These are phyloP conservation scores for Claviceps sp. DNA, from an alignment of 2,329 filamentous ascomycete genomes.

Conservation along the genomic window DNA sequence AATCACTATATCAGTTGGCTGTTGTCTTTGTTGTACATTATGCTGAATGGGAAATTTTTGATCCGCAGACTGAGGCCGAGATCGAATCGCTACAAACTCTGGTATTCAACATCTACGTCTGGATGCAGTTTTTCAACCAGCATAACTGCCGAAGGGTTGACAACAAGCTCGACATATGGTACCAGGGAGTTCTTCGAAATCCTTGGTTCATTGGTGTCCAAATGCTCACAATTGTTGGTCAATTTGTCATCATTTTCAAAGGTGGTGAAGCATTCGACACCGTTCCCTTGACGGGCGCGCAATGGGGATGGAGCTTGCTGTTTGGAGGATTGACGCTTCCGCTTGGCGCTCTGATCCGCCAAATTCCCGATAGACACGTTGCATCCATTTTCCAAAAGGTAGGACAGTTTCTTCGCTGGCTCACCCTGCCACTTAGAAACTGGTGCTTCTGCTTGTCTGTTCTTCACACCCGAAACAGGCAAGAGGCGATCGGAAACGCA, in stretches of 20 bases:
- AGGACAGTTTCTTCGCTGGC: conserved; percentile 8
- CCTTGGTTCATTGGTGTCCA: conserved; percentile 63
- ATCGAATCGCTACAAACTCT: conserved; percentile 41
- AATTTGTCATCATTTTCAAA: conserved; percentile 59
- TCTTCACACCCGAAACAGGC: conserved; percentile 11
- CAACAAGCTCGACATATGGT: conserved; percentile 66
- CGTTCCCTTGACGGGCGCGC: conserved; percentile 42
- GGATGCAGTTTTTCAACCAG: conserved; percentile 85
- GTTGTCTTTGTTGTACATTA: conserved; percentile 49
- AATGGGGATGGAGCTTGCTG: conserved; percentile 59
- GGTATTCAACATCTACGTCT: conserved; percentile 77
- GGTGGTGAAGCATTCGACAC: conserved; percentile 56
- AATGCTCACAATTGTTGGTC: conserved; percentile 52
- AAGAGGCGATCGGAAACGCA: conserved; percentile 9
- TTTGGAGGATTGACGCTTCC: conserved; percentile 56
- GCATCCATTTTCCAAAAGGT: conserved; percentile 15
- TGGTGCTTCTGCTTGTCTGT: conserved; percentile 11
- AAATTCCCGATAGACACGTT: conserved; percentile 24
- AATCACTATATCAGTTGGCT: conserved; percentile 61
- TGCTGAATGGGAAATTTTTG: conserved; percentile 43
- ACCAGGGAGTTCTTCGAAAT: conserved; percentile 62
- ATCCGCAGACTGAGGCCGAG: conserved; percentile 25
- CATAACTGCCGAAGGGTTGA: conserved; percentile 69
- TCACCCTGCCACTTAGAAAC: conserved; percentile 11
- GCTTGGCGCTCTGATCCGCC: conserved; percentile 32